Percentiles rank a stretch among this genome's conserved stretches.
These are phyloP conservation scores for Paecilomyces dactylethromorphus DNA, from an alignment of 2,329 filamentous ascomycete genomes.

Conservation along the genomic window DNA sequence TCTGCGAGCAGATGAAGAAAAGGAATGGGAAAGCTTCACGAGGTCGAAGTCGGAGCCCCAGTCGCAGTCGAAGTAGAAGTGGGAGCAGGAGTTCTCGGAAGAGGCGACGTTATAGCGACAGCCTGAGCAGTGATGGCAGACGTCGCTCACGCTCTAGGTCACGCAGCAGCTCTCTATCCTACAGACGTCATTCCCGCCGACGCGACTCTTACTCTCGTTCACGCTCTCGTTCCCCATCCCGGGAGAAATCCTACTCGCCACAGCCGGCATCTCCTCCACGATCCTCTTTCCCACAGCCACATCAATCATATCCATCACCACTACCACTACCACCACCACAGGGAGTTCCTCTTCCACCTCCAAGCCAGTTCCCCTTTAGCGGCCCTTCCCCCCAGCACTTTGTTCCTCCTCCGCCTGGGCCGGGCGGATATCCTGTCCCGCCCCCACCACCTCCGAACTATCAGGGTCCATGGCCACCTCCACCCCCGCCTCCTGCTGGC, in stretches of 20 bases:
- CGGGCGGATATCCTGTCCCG: conserved; percentile 9
- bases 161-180: conserved; percentile 22
- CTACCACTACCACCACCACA: conserved; percentile 8
- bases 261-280: conserved; percentile 13
- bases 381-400: conserved; percentile 3
- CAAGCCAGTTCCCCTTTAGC: conserved; percentile 2
- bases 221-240: conserved; percentile 19
- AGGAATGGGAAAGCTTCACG: conserved; percentile 16
- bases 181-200: conserved; percentile 9
- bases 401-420: conserved; percentile 5
- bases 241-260: conserved; percentile 28
- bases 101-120: conserved; percentile 34
- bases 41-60: conserved; percentile 26
- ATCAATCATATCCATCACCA: conserved; percentile 11
- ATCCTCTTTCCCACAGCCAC: conserved; percentile 6
- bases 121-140: conserved; percentile 22
- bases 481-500: conserved; percentile 20
- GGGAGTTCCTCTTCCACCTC: conserved; percentile 2
- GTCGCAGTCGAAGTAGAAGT: conserved; percentile 34
- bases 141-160: conserved; percentile 22
- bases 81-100: conserved; percentile 34
- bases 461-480: conserved; percentile 29
- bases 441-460: conserved; percentile 28
- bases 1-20: conserved; percentile 74
- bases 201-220: conserved; percentile 23